These are phyloP conservation scores for Trichoderma erinaceum DNA, from an alignment of 495 filamentous ascomycete species.

Conservation along the genomic window DNA sequence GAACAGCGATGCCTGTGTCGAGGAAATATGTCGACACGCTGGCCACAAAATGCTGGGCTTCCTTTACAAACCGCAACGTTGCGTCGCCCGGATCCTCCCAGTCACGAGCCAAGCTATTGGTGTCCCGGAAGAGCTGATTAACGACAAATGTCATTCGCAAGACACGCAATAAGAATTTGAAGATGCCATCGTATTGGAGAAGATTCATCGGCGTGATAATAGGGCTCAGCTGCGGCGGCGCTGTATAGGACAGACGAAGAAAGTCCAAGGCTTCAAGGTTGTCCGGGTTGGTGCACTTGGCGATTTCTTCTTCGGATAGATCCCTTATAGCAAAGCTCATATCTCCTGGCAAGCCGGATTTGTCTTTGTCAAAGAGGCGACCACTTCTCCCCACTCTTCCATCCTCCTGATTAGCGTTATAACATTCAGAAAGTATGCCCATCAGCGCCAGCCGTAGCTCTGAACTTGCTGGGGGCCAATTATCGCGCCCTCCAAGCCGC, in stretches of 20 bases:
- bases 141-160: slow-evolving; percentile 75
- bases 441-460: slow-evolving; percentile 84
- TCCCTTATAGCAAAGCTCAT: slow-evolving; percentile 85
- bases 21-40: slow-evolving; percentile 68
- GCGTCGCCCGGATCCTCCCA: slow-evolving; percentile 28
- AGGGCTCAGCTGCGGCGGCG: slow-evolving; percentile 63
- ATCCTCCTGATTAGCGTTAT: slow-evolving; percentile 30
- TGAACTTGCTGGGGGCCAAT: slow-evolving; percentile 89
- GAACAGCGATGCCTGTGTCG: slow-evolving; percentile 61
- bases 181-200: slow-evolving; percentile 75
- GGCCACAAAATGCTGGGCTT: slow-evolving; percentile 71
- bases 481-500: slow-evolving; percentile 65
- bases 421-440: slow-evolving; percentile 76
- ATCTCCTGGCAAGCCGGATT: slow-evolving; percentile 64
- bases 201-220: slow-evolving; percentile 65
- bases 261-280: slow-evolving; percentile 86
- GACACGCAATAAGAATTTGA: slow-evolving; percentile 69
- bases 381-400: slow-evolving; percentile 17
- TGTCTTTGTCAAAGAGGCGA: slow-evolving; percentile 24
- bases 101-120: slow-evolving; percentile 18
- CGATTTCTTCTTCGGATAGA: slow-evolving; percentile 65
- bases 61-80: slow-evolving; percentile 59
- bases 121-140: slow-evolving; percentile 59
- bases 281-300: slow-evolving; percentile 70
- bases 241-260: slow-evolving; percentile 74